phyloP scores from a whole-genome alignment of 2,329 filamentous ascomycete species.

The Penicillium decumbens region DNA sequence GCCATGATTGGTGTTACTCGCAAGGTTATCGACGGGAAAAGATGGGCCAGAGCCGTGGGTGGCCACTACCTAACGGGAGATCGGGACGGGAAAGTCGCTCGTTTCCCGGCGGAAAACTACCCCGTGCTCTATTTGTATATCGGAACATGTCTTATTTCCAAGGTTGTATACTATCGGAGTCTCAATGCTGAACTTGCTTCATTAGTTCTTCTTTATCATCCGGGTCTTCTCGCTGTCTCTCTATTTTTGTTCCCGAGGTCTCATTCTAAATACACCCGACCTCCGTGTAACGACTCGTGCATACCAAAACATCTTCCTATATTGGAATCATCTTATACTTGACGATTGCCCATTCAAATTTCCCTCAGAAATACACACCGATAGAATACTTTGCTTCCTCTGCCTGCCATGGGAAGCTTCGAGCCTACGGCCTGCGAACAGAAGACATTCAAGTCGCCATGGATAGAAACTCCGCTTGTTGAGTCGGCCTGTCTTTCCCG shows the following conservation, averaged over 20 bases:
- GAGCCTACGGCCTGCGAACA: constrained; percentile 23
- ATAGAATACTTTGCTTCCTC: background rate
- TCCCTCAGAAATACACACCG: constrained; percentile 1
- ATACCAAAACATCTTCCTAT: constrained; percentile 9
- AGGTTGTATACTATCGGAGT: constrained; percentile 20
- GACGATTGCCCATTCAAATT: background rate
- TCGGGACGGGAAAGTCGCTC: constrained; percentile 28
- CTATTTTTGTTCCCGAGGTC: constrained; percentile 1
- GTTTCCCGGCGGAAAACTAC: constrained; percentile 36
- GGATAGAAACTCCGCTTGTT: constrained; percentile 67
- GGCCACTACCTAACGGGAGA: constrained; percentile 10
- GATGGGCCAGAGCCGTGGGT: constrained; percentile 23
- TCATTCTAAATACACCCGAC: constrained; percentile 5
- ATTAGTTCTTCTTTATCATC: constrained; percentile 10
- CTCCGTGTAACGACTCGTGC: constrained; percentile 11
- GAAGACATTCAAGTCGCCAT: constrained; percentile 47
- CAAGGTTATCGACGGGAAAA: constrained; percentile 33
- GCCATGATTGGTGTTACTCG: constrained; percentile 19
- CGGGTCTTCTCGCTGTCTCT: constrained; percentile 1
- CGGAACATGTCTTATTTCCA: constrained; percentile 25
- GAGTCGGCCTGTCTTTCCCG: constrained; percentile 63
- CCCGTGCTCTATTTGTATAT: constrained; percentile 28
- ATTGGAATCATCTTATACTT: constrained; percentile 11
- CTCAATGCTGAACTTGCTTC: constrained; percentile 9
- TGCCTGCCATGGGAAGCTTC: constrained; percentile 34